Percentiles rank a stretch among this genome's conserved stretches.
Evolutionary conservation across 2,329 filamentous ascomycete species (phyloP).

Genomic region (Colletotrichum navitas): DNA sequence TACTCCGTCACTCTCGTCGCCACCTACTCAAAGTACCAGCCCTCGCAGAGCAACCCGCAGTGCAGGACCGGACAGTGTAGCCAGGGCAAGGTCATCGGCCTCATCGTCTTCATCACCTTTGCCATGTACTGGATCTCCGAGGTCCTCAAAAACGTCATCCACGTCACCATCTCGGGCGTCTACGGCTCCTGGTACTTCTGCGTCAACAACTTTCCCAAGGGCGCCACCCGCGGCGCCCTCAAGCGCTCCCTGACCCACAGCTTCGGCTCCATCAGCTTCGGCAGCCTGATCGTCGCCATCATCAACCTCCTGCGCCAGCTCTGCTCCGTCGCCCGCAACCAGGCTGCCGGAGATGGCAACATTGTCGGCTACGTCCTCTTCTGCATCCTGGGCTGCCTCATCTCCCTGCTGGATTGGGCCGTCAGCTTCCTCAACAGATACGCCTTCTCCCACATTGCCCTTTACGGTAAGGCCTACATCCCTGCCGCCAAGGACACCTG

Average conservation of each 20-base stretch:
- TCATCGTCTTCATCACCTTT: conserved; percentile 90
- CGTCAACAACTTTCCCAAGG: conserved; percentile 75
- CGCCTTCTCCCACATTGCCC: conserved; percentile 90
- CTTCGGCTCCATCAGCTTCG: conserved; percentile 90
- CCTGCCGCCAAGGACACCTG: conserved; percentile 90
- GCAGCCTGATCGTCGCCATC: conserved; percentile 86
- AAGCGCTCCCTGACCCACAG: conserved; percentile 88
- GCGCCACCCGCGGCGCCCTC: conserved; percentile 86
- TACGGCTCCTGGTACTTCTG: conserved; percentile 96
- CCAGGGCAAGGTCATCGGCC: conserved; percentile 81
- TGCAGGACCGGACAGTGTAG: conserved; percentile 76
- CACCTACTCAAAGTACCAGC: conserved; percentile 87
- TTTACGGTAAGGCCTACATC: conserved; percentile 92
- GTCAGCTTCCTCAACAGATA: conserved; percentile 92
- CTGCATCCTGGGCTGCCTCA: conserved; percentile 82
- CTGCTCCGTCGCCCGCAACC: conserved; percentile 79
- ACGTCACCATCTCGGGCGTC: conserved; percentile 87
- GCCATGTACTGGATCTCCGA: conserved; percentile 95
- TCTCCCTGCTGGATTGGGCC: conserved; percentile 85
- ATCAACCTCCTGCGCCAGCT: conserved; percentile 87
- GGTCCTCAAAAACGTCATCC: conserved; percentile 93
- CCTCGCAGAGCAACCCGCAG: conserved; percentile 64
- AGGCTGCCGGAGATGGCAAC: conserved; percentile 75
- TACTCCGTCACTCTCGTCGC: conserved; percentile 88
- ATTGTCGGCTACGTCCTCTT: conserved; percentile 75